Percentiles rank a stretch among this genome's conserved stretches.
phyloP scores from a whole-genome alignment of 495 filamentous ascomycete genomes.

The Staphylotrichum longicolle region DNA sequence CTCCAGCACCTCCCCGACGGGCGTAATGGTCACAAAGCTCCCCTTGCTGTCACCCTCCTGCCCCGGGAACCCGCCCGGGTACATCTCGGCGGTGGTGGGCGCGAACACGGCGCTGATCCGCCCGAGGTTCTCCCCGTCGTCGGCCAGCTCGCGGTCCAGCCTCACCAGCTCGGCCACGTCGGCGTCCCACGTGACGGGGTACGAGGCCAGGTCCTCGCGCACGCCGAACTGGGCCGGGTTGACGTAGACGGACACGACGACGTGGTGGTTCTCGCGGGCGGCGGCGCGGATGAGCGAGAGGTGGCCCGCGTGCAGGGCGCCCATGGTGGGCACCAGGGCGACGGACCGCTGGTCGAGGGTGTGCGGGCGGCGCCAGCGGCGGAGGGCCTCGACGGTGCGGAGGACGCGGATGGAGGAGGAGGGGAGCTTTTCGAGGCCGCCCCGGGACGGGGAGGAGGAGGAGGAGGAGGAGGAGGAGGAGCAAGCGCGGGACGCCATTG shows the following conservation, averaged over 20 bases:
- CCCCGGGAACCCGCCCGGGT: slow-evolving; percentile 78
- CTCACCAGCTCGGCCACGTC: slow-evolving; percentile 65
- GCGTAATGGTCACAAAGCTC: slow-evolving; percentile 91
- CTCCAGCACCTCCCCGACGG: slow-evolving; percentile 75
- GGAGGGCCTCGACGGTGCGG: slow-evolving; percentile 67
- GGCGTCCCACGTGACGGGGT: slow-evolving; percentile 84
- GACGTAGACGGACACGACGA: slow-evolving; percentile 89
- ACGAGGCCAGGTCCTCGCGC: slow-evolving; percentile 79
- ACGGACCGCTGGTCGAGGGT: slow-evolving; percentile 67
- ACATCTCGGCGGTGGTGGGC: slow-evolving; percentile 80
- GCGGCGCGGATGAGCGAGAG: slow-evolving; percentile 82
- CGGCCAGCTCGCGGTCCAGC: slow-evolving; percentile 70
- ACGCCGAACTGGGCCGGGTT: slow-evolving; percentile 97
- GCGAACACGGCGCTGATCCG: slow-evolving; percentile 80
- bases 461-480: slow-evolving; percentile 16
- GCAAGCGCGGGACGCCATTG: slow-evolving; percentile 32
- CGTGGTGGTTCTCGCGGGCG: slow-evolving; percentile 75
- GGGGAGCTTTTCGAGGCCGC: slow-evolving; percentile 43
- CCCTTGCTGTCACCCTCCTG: slow-evolving; percentile 74
- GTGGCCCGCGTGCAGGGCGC: slow-evolving; percentile 89
- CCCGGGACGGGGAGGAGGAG: not conserved
- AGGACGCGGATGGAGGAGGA: slow-evolving; percentile 67
- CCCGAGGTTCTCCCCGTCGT: slow-evolving; percentile 54
- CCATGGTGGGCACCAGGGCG: slow-evolving; percentile 94
- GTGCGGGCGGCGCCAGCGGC: slow-evolving; percentile 66